Evolutionary conservation across 257 asterid species (phyloP).

Genomic region (Solanum pennellii): DNA sequence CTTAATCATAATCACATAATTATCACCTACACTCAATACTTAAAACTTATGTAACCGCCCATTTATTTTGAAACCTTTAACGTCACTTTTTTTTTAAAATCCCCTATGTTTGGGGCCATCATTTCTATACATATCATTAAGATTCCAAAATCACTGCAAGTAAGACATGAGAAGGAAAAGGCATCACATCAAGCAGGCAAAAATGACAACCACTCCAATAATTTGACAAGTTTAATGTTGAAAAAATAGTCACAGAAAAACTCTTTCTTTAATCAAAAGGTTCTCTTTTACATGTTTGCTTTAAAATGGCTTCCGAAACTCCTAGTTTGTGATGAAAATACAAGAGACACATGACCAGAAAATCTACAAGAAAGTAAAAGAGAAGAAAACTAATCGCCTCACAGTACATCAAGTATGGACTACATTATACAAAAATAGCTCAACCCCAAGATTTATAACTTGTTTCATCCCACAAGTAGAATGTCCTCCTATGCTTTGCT

Average conservation of each 20-base stretch:
- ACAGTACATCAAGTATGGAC: neutral
- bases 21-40: no score
- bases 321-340: neutral
- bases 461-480: neutral
- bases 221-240: neutral
- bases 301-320: neutral
- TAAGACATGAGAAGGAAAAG: neutral
- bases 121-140: neutral
- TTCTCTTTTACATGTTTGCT: neutral
- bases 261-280: neutral
- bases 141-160: neutral
- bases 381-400: neutral
- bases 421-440: neutral
- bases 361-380: neutral
- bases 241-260: neutral
- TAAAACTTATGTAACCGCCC: no score
- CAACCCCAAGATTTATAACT: neutral
- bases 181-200: neutral
- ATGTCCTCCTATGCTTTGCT: neutral
- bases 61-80: no score
- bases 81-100: no score
- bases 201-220: neutral
- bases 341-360: neutral
- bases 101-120: neutral
- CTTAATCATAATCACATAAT: no score